A percentile compares a stretch with the other conserved stretches of the same genome.
These are phyloP conservation scores for Kuraishia cidri DNA, from an alignment of 805 yeast genomes.

Conservation along the genomic window DNA sequence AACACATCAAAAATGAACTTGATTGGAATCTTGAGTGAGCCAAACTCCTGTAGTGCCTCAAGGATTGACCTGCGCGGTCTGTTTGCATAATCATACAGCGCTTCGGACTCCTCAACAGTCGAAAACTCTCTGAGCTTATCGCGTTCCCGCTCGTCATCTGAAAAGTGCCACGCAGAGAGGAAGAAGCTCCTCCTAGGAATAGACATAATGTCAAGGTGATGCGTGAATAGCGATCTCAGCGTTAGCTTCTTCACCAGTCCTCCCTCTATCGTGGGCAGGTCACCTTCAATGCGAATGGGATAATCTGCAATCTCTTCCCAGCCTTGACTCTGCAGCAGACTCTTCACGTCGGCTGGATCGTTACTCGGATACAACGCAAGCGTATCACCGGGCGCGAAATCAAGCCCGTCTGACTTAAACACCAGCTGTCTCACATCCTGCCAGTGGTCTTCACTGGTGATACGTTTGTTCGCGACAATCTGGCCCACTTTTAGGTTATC, in stretches of 20 bases:
- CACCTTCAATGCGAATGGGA: constrained; percentile 30
- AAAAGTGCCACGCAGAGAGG: constrained; percentile 64
- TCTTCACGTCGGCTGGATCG: constrained; percentile 51
- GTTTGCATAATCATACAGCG: constrained; percentile 83
- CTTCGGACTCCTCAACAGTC: constrained; percentile 65
- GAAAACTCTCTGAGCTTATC: constrained; percentile 75
- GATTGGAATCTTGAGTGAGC: constrained; percentile 65
- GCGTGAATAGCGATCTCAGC: constrained; percentile 58
- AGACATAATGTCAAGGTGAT: constrained; percentile 75
- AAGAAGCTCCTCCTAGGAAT: constrained; percentile 85
- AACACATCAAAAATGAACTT: constrained; percentile 69
- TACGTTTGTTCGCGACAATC: constrained; percentile 41
- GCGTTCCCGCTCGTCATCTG: constrained; percentile 61
- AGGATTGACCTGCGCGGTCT: constrained; percentile 83
- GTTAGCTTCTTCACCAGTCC: constrained; percentile 59
- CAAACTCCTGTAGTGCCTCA: constrained; percentile 80
- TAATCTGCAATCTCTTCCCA: constrained; percentile 71
- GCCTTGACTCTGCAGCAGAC: constrained; percentile 56
- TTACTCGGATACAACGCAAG: constrained; percentile 71
- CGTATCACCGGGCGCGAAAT: constrained; percentile 74
- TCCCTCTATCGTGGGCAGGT: constrained; percentile 37
- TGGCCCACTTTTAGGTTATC: constrained; percentile 25
- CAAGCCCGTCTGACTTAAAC: constrained; percentile 23
- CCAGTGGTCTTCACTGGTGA: constrained; percentile 69
- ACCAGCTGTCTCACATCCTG: constrained; percentile 77